Conservation (phyloP, 2,329 filamentous ascomycete genomes). For the Tolypocladium inflatum region DNA sequence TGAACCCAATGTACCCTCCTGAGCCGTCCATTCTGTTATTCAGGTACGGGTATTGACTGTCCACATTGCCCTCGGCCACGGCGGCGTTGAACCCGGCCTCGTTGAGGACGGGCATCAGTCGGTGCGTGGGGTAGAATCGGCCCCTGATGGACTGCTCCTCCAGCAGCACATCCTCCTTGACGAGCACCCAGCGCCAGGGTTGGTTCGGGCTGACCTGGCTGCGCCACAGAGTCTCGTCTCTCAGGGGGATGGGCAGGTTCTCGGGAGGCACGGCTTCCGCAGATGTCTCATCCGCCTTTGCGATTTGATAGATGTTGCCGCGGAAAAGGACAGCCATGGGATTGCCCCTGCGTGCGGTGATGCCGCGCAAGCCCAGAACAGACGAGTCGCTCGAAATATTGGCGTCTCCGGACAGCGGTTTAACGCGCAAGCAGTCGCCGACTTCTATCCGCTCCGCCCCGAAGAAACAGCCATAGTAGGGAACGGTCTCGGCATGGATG, state of each 20-base stretch:
- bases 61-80: constrained; percentile 27
- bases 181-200: constrained; percentile 29
- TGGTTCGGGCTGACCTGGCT: constrained; percentile 20
- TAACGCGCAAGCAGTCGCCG: constrained; percentile 39
- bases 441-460: constrained; percentile 40
- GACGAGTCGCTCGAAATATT: constrained; percentile 19
- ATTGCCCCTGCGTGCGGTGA: constrained; percentile 25
- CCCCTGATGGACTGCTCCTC: constrained; percentile 40
- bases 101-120: constrained; percentile 41
- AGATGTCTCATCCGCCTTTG: constrained; percentile 14
- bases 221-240: constrained; percentile 30
- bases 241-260: constrained; percentile 29
- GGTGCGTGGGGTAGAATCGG: constrained; percentile 48
- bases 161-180: constrained; percentile 35
- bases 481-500: constrained; percentile 19
- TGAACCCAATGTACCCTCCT: constrained; percentile 30
- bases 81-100: constrained; percentile 26
- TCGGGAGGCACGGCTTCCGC: constrained; percentile 23
- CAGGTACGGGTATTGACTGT: constrained; percentile 36
- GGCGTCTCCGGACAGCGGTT: constrained; percentile 27
- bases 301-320: constrained; percentile 28
- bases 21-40: constrained; percentile 42
- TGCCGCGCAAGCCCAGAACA: constrained; percentile 29
- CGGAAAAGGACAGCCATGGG: constrained; percentile 29
- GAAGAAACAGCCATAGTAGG: constrained; percentile 39